These are phyloP conservation scores for Furcasterigmium sp. DNA, from an alignment of 2,329 filamentous ascomycete species.

Conservation along the genomic window DNA sequence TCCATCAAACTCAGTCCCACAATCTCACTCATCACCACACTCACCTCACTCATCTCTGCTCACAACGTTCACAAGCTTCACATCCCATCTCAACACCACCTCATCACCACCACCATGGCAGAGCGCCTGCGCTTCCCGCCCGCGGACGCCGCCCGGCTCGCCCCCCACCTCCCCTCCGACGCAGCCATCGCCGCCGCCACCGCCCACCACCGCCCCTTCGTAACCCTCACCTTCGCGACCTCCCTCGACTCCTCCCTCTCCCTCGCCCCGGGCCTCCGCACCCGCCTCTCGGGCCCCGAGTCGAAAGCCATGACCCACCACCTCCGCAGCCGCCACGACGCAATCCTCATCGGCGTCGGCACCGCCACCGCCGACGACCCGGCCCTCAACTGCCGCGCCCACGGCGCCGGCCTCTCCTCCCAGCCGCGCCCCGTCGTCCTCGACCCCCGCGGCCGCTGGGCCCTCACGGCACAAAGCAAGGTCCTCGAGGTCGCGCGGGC, in stretches of 20 bases:
- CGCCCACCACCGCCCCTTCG: constrained; percentile 33
- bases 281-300: constrained; percentile 72
- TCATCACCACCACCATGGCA: constrained; percentile 14
- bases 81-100: not conserved
- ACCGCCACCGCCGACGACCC: constrained; percentile 85
- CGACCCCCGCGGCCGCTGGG: constrained; percentile 75
- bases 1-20: too few species aligned
- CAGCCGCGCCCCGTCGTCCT: constrained; percentile 81
- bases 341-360: constrained; percentile 78
- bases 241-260: constrained; percentile 82
- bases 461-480: constrained; percentile 52
- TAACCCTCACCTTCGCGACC: constrained; percentile 85
- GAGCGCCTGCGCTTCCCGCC: constrained; percentile 15
- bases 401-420: constrained; percentile 41
- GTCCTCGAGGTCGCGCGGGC: constrained; percentile 60
- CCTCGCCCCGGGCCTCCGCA: constrained; percentile 73
- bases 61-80: not conserved
- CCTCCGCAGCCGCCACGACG: constrained; percentile 74
- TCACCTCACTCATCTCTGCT: too few species aligned
- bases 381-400: constrained; percentile 74
- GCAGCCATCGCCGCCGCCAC: constrained; percentile 4
- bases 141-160: constrained; percentile 19
- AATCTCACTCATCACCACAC: too few species aligned
- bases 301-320: constrained; percentile 94
- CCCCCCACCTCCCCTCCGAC: constrained; percentile 19